These are phyloP conservation scores for Xylaria castorea DNA, from an alignment of 495 filamentous ascomycete species.

Conservation along the genomic window DNA sequence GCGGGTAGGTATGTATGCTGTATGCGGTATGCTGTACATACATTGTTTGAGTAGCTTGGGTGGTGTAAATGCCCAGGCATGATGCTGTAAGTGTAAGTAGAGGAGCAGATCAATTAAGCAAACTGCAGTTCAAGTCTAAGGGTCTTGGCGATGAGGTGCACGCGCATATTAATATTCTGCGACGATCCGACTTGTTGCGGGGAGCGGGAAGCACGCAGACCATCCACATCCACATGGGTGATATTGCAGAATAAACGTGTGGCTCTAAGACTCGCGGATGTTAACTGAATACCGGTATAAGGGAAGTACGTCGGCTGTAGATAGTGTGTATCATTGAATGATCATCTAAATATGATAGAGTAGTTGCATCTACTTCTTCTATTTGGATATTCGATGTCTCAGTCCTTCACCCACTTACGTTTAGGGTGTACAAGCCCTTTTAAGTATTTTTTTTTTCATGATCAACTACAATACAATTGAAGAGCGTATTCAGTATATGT, in stretches of 20 bases:
- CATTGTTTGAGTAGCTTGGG: not conserved
- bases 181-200: conserved; percentile 15
- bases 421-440: not conserved
- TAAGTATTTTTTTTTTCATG: not conserved
- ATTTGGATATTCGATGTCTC: not conserved
- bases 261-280: not conserved
- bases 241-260: conserved; percentile 1
- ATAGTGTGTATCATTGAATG: not conserved
- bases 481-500: not conserved
- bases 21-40: not conserved
- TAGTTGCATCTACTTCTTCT: not conserved
- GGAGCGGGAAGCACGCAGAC: conserved; percentile 21
- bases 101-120: not conserved
- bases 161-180: conserved; percentile 19
- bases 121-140: not conserved
- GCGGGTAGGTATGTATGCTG: conserved; percentile 13
- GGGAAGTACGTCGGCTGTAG: not conserved
- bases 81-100: not conserved
- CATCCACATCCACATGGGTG: not conserved
- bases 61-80: not conserved
- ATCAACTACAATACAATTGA: not conserved
- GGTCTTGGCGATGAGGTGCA: conserved; percentile 21
- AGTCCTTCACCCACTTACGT: not conserved
- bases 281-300: not conserved
- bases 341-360: not conserved